These are phyloP conservation scores for Turnera subulata DNA, from an alignment of 345 rosid species.

Conservation along the genomic window DNA sequence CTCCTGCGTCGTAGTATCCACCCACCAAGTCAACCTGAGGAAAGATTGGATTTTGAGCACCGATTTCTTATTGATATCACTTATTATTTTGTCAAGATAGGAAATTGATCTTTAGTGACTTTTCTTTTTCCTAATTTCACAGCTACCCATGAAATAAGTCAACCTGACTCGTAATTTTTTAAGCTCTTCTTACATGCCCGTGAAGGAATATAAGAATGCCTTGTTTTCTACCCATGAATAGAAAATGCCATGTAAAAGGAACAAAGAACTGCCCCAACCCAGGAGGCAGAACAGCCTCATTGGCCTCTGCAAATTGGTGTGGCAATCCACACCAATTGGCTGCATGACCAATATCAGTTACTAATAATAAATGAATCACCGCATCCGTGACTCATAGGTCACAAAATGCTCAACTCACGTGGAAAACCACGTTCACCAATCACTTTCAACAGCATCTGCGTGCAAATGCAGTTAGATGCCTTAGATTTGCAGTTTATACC, in stretches of 20 bases:
- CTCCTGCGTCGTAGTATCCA: slow-evolving; percentile 28
- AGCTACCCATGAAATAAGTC: no score
- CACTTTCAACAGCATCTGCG: slow-evolving; percentile 2
- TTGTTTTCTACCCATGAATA: no score
- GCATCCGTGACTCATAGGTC: background rate
- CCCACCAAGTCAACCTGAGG: slow-evolving; percentile 26
- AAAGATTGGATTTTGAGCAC: no score
- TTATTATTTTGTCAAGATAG: no score
- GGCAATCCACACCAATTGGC: background rate
- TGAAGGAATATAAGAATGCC: background rate
- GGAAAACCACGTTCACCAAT: background rate
- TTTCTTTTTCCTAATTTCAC: background rate
- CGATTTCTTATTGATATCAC: no score
- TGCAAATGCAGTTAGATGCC: background rate
- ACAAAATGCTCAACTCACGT: background rate
- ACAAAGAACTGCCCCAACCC: no score
- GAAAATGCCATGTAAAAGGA: no score
- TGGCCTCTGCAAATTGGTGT: background rate
- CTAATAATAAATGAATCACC: background rate
- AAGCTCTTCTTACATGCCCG: background rate
- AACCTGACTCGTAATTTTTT: no score
- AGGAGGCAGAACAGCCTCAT: no score
- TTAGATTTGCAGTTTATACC: background rate
- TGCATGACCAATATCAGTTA: background rate
- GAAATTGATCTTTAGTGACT: background rate